Base-by-base conservation (phyloP, 1,284 basidiomycete species). In the Trametes pubescens region DNA sequence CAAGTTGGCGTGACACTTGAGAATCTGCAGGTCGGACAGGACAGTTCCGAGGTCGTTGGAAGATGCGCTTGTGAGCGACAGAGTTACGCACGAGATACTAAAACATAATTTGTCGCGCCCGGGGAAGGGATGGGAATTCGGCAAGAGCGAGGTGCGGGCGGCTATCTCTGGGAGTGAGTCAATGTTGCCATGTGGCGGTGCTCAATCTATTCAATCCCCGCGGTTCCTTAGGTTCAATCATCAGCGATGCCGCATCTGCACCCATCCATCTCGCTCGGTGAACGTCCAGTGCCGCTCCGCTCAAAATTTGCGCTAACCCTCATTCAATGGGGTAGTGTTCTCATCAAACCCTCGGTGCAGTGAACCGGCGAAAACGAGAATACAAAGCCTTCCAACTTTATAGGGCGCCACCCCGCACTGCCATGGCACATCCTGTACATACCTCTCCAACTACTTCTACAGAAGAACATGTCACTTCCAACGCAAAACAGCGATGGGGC, bases 101-200 rank as follows among this genome's bases (percentile, higher is more conserved):
- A 7, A n/a, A 3, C 2, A 2, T 16, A 7, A 43, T 18, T 49
- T 18, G 24, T 29, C 18, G 16, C 6, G 40, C 18, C 16, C 18
- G 40, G 13, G 18, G 40, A n/a, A 43, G 18, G 40, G 40, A 43
- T 18, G 37, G 18, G 40, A 43, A 43, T 16, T 43, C 40, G 40
- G 18, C 40, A 43, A 43, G 40, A 43, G 18, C 14, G 18, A 29
- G 13, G 16, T 11, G 10, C 47, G 47, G 26, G 47, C 47, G 47
- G 11, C 47, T 32, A 49, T 29, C 47, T 18, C 16, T 16, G 22
- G 24, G 4, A 5, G 11, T 13, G 11, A 32, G 47, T 49, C 47
- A 49, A 49, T 49, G 47, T 49, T 16, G 47, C 47, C 47, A 49
- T 49, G 47, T 49, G 47, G 47, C 47, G 26, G 47, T 49, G 47